Base-by-base conservation (phyloP, 2,329 filamentous ascomycete species). In the Pseudogymnoascus sp. region DNA sequence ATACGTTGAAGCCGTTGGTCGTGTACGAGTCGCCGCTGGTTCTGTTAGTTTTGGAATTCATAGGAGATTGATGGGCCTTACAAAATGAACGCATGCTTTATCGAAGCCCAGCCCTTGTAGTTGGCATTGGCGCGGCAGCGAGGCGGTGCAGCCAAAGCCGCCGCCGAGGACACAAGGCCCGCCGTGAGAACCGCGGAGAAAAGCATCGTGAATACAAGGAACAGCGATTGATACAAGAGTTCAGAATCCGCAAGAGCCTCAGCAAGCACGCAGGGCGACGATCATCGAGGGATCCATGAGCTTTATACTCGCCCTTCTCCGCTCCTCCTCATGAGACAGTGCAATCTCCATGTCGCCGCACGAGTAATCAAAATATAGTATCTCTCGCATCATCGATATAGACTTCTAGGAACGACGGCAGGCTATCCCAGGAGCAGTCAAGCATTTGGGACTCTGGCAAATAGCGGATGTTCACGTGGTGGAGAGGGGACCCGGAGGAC, bases 11-110 rank as follows among this genome's bases (percentile, higher is more conserved):
- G 14, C 72, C 72, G 64, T 73, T 78, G 6, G 68, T 66, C 6
- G 75, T 73, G 64, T 78, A 78, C 5, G 76, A 78, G 68, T 78
- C 76, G 19, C 76, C 76, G 62, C 76, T 78, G 37, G 22, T 7
- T 37, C 59, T 1, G 33, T 60, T 31, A 56, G 28, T 5, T 1
- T 64, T 59, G 62, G 33, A 53, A 14, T 6, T 19, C 6, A 19
- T 6, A 16, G 7, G 2, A 40, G n/a, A 4, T 40, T 26, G 24
- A 14, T 4, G 6, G 26, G 37, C 65, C 75, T 63, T 63, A 79
- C 75, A 79, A 79, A 53, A 76, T 71, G 63, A 79, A 79, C 2
- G 75, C 72, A 65, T 78, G 69, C 66, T 78, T 77, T 64, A 79
- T 70, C 35, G 71, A 69, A 5, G 70, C 59, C 72, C 74, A 78